Base-by-base conservation (phyloP, 2,329 filamentous ascomycete genomes). In the Fusarium floridanum region DNA sequence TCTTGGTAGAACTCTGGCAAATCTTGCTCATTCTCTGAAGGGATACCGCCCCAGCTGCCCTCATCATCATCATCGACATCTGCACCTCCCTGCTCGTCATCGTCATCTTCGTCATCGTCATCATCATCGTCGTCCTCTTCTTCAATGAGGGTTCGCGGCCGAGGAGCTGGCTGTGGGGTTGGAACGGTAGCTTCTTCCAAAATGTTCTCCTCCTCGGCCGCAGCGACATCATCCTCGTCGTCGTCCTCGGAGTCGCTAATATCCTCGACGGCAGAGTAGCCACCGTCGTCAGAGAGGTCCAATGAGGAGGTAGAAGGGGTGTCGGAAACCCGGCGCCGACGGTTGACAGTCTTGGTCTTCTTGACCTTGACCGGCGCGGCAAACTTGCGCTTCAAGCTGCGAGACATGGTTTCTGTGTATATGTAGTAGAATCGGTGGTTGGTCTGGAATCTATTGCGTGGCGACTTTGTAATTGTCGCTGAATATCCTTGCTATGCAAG, bases 181-280 rank as follows among this genome's bases (percentile, higher is more conserved):
- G 84, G 81, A 34, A 80, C 81, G 75, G 81, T 79, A 72, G 82
- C 83, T 74, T 87, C 83, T 66, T 83, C 83, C 67, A 94, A 86
- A 72, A 95, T 94, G 76, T 92, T 90, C 82, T 91, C 88, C 85
- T 95, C 94, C 88, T 97, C 94, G 86, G 91, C 88, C 87, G 91
- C 90, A 79, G 93, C 89, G 66, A 96, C 90, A 87, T 94, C 90
- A 74, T 93, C 90, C 82, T 96, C 92, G 81, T 96, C 94, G 73
- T 94, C 92, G 72, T 95, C 89, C 64, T 89, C 94, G 12, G 91
- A 92, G 77, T 95, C 94, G 76, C 90, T 94, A 70, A 97, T 92
- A 61, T 95, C 90, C 80, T 96, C 93, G 69, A 97, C 92, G 41
- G 88, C 93, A 2, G 91, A 93, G 82, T 95, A 95, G 66, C 91